Base-by-base conservation (phyloP, 345 rosid genomes). In the Camelina sativa region DNA sequence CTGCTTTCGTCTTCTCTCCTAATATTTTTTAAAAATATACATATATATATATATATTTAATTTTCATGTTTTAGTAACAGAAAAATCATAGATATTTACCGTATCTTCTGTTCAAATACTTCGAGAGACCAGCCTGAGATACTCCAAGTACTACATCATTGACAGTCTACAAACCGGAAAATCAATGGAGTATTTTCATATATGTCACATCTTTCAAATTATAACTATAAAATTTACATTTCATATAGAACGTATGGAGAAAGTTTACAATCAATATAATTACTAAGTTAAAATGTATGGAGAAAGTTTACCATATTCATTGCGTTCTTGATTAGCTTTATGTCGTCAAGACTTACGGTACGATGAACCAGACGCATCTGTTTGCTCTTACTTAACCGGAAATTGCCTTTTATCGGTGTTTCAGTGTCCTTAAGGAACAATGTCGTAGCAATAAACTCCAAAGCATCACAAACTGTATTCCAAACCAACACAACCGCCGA, bases 121-220 rank as follows among this genome's bases (percentile, higher is more conserved):
- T 81, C 7, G 93, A 87, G 69, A 91, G 82, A 41, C 82, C 87
- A 54, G 89, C 90, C 62, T 89, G 88, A 20, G 86, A 81, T 41
- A 85, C 72, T 57, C 93, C 97, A 54, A 87, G 23, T 8, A 87
- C 34, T 11, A 89, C 91, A 67, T 91, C 95, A n/a, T 87, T 89
- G 70, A 89, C 65, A 1, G 94, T 91, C 97, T 91, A 66, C 11
- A 48, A 58, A 56, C 38, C 56, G 25, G n/a, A 50, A 35, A 15
- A 37, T 47, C 10, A 47, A 47, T 48, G 53, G 53, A 48, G 16
- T 46, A 46, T 13, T 44, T 13, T 43, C 52, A 47, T 47, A 47
- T 47, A 48, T 16, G 52, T 47, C 30, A 16, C 20, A 8, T 16
- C 22, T 28, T 5, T 28, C 30, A 28, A 28, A 28, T 28, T 28